These are phyloP conservation scores for Plasmodium reichenowi DNA, from an alignment of 169 alveolate genomes.

Conservation along the genomic window DNA sequence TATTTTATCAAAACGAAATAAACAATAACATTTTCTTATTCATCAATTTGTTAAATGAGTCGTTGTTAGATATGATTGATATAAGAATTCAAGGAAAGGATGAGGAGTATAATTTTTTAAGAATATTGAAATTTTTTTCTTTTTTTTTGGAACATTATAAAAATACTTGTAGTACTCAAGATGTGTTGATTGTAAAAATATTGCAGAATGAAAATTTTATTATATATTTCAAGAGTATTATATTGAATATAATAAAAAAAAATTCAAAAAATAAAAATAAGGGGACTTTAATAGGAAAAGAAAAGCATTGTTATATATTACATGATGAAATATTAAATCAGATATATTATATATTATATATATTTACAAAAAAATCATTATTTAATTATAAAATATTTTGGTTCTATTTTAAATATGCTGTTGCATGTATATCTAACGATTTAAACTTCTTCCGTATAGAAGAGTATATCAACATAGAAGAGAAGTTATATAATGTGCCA, in stretches of 20 bases:
- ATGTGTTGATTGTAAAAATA: constrained; percentile 37
- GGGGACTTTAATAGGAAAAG: constrained; percentile 3
- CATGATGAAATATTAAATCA: constrained; percentile 52
- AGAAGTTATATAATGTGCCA: constrained; percentile 25
- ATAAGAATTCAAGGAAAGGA: not conserved
- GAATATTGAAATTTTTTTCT: constrained; percentile 44
- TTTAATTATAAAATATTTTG: constrained; percentile 71
- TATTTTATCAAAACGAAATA: constrained; percentile 61
- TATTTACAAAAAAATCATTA: constrained; percentile 65
- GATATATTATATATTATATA: constrained; percentile 43
- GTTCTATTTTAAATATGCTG: constrained; percentile 44
- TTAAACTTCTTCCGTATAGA: constrained; percentile 33
- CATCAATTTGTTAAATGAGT: constrained; percentile 56
- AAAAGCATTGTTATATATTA: constrained; percentile 12
- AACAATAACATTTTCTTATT: constrained; percentile 59
- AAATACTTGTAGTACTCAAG: constrained; percentile 66
- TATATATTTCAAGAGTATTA: constrained; percentile 34
- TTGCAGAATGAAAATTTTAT: constrained; percentile 45
- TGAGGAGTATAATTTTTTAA: constrained; percentile 30
- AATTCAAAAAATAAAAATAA: too few species aligned
- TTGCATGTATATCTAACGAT: constrained; percentile 11
- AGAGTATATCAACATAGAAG: constrained; percentile 12
- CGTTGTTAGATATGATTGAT: constrained; percentile 17
- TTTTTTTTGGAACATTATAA: constrained; percentile 68
- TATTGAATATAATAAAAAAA: not conserved